Base-by-base conservation (phyloP, 306 rosid species). In the Senna siamea region DNA sequence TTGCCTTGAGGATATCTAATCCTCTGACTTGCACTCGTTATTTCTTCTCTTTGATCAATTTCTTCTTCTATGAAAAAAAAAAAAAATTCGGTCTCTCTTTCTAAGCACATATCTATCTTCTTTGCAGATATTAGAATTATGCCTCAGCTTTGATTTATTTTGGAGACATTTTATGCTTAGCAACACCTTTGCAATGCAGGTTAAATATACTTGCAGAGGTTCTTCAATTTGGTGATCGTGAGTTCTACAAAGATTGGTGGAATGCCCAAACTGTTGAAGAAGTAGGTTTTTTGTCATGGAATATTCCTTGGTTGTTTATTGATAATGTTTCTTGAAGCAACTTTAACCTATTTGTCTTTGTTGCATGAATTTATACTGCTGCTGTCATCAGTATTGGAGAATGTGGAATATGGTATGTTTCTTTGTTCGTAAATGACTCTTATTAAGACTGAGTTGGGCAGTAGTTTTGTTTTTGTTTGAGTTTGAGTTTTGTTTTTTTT, bases 181-280 rank as follows among this genome's bases (percentile, higher is more conserved):
- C 37, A 72, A 7, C 46, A 53, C 58, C 74, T 69, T 64, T 77
- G 54, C 71, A 40, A 74, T 84, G 78, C 76, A 95, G 99, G 99
- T 90, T 95, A 75, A 95, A 95, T 82, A 92, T 95, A 83, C 88
- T 95, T 17, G 99, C 99, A 59, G 99, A 95, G 86, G 84, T 95
- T 82, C 98, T 95, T 66, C 82, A 85, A 11, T 95, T 95, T 90
- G 99, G 99, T 79, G 99, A 95, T 74, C 93, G 99, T 13, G 98
- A 88, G 77, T 95, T 95, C 76, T 95, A 95, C 85, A 87, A 88
- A 78, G 99, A 89, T 76, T 95, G 99, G 99, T 95, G 99, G 99
- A 95, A 95, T 86, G 99, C 98, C 68, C 85, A 87, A 86, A 95
- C 92, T 52, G 89, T 92, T 73, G 98, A 90, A 77, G 99, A 92